phyloP scores from a whole-genome alignment of 1,139 yeast species.

The Taphrina betulina region DNA sequence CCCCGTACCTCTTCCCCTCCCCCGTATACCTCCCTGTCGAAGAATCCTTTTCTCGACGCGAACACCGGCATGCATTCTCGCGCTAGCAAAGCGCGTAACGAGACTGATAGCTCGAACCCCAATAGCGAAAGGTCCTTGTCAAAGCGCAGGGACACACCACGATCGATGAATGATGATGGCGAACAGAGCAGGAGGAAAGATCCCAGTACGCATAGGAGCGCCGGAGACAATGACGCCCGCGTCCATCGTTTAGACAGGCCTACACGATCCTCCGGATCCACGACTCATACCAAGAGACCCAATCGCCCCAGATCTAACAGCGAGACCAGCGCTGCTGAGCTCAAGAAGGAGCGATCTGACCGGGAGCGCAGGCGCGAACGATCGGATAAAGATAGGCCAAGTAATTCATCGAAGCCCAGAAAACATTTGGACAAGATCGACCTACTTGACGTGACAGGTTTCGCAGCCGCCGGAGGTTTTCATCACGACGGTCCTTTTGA shows the following conservation, averaged over 20 bases:
- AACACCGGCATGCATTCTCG: no score
- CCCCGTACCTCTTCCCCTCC: no score
- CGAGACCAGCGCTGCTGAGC: slow-evolving; percentile 11
- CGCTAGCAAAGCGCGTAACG: no score
- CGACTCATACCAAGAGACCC: background rate
- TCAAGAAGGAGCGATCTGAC: slow-evolving; percentile 9
- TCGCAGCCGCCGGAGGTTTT: slow-evolving; percentile 81
- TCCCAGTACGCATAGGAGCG: no score
- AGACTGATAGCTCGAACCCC: no score
- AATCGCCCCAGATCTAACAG: slow-evolving; percentile 22
- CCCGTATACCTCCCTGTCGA: no score
- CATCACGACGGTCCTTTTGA: slow-evolving; percentile 99
- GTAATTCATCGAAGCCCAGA: slow-evolving; percentile 2
- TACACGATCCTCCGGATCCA: background rate
- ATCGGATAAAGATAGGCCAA: background rate
- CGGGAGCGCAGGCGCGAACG: slow-evolving; percentile 9
- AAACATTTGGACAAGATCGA: slow-evolving; percentile 76
- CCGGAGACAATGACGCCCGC: no score
- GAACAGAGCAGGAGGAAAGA: no score
- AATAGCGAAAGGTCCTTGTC: no score
- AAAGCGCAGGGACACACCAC: no score
- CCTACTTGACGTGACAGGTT: slow-evolving; percentile 89
- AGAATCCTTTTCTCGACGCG: slow-evolving; percentile 29
- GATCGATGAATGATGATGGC: no score
- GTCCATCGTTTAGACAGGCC: no score